phyloP scores from a whole-genome alignment of 805 yeast species.

The Candida morakotiae region DNA sequence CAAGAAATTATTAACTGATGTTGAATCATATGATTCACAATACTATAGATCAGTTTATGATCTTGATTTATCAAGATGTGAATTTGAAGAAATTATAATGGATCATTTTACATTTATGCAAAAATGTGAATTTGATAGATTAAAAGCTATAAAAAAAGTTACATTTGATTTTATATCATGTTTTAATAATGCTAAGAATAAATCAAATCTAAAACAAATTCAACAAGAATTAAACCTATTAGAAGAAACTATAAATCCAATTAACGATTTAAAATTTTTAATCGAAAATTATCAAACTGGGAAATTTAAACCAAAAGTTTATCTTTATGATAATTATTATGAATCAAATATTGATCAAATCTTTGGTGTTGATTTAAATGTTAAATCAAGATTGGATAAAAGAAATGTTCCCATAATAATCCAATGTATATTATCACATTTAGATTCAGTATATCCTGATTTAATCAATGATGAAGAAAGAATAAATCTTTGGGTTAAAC shows the following conservation, averaged over 20 bases:
- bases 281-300: slow-evolving; percentile 73
- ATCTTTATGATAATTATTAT: slow-evolving; percentile 76
- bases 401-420: slow-evolving; percentile 69
- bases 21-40: slow-evolving; percentile 50
- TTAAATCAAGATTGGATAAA: slow-evolving; percentile 66
- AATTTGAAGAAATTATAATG: slow-evolving; percentile 66
- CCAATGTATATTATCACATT: slow-evolving; percentile 56
- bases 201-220: slow-evolving; percentile 44
- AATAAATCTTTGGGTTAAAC: slow-evolving; percentile 62
- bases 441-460: slow-evolving; percentile 70
- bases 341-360: slow-evolving; percentile 63
- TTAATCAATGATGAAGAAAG: slow-evolving; percentile 66
- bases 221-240: slow-evolving; percentile 58
- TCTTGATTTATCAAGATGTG: slow-evolving; percentile 66
- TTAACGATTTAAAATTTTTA: slow-evolving; percentile 60
- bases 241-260: slow-evolving; percentile 72
- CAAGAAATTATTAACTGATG: slow-evolving; percentile 52
- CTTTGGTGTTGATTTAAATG: slow-evolving; percentile 75
- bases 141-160: slow-evolving; percentile 71
- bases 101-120: slow-evolving; percentile 77
- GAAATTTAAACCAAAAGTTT: slow-evolving; percentile 64
- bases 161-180: slow-evolving; percentile 68
- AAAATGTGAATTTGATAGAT: slow-evolving; percentile 74
- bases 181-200: slow-evolving; percentile 54
- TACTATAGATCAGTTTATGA: slow-evolving; percentile 50